Evolutionary conservation across 1,139 yeast species (phyloP).

Genomic region (Arxiozyma telluris): DNA sequence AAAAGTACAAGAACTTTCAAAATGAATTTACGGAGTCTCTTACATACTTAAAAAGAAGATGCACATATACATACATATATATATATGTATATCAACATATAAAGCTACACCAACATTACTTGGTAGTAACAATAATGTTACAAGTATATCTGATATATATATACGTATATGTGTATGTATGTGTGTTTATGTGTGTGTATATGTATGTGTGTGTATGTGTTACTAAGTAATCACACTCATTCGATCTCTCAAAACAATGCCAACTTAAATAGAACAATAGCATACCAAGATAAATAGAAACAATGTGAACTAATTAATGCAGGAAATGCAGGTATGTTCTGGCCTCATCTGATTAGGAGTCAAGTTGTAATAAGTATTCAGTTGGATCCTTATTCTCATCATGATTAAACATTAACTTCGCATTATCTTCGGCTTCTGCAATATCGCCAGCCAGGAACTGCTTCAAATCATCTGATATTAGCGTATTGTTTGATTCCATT

Average conservation of each 20-base stretch:
- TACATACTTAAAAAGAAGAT: neutral
- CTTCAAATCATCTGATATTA: slow-evolving; percentile 20
- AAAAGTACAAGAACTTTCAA: neutral
- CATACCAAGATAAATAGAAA: neutral
- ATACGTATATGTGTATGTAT: no score
- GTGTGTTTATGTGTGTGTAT: neutral
- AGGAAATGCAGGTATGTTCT: neutral
- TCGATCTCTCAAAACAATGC: no score
- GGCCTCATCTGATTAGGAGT: slow-evolving; percentile 7
- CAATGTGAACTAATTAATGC: neutral
- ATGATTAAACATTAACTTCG: slow-evolving; percentile 21
- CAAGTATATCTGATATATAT: neutral
- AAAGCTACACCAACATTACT: neutral
- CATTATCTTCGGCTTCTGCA: slow-evolving; percentile 29
- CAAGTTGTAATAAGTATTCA: slow-evolving; percentile 26
- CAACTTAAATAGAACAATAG: no score
- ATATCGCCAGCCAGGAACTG: slow-evolving; percentile 27
- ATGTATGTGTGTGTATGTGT: neutral
- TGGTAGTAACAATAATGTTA: neutral
- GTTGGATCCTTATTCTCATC: slow-evolving; percentile 14
- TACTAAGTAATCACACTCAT: neutral
- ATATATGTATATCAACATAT: no score
- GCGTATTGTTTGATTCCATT: slow-evolving; percentile 1
- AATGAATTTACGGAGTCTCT: neutral
- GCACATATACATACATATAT: neutral